Evolutionary conservation across 169 alveolate species (phyloP).

Genomic region (Plasmodium yoelii): DNA sequence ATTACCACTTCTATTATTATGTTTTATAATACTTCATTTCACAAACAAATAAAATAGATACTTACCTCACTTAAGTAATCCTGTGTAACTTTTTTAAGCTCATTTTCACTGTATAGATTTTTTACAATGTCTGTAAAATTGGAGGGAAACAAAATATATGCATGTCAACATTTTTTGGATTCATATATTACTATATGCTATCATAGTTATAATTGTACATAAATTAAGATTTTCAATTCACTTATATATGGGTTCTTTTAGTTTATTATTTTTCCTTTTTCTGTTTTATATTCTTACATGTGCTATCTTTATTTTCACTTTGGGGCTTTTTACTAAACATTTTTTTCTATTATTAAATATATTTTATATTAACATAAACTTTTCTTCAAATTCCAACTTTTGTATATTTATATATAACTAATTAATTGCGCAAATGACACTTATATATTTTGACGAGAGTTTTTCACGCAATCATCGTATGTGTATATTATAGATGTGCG

Average conservation of each 20-base stretch:
- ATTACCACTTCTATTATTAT: too few species aligned
- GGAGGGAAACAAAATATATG: neutral
- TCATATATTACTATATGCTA: too few species aligned
- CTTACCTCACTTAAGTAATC: conserved; percentile 57
- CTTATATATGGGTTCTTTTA: neutral
- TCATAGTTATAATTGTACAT: too few species aligned
- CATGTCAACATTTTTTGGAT: too few species aligned
- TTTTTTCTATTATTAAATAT: conserved; percentile 15
- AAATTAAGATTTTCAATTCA: too few species aligned
- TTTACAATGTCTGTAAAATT: conserved; percentile 40
- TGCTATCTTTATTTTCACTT: conserved; percentile 16
- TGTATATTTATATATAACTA: too few species aligned
- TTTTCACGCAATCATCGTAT: too few species aligned
- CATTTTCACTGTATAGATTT: conserved; percentile 68
- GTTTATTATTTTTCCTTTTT: neutral
- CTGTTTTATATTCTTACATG: conserved; percentile 23
- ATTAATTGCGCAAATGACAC: neutral
- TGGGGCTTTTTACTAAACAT: conserved; percentile 16
- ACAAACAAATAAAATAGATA: too few species aligned
- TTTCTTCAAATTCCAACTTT: too few species aligned
- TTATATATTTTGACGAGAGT: neutral
- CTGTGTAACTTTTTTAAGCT: conserved; percentile 61
- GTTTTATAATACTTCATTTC: too few species aligned
- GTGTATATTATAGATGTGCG: too few species aligned
- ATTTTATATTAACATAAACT: neutral